Evolutionary conservation across 2,329 filamentous ascomycete species (phyloP), one percentile per base, ranked within the genome.

Genomic region (Rugonectria rugulosa): DNA sequence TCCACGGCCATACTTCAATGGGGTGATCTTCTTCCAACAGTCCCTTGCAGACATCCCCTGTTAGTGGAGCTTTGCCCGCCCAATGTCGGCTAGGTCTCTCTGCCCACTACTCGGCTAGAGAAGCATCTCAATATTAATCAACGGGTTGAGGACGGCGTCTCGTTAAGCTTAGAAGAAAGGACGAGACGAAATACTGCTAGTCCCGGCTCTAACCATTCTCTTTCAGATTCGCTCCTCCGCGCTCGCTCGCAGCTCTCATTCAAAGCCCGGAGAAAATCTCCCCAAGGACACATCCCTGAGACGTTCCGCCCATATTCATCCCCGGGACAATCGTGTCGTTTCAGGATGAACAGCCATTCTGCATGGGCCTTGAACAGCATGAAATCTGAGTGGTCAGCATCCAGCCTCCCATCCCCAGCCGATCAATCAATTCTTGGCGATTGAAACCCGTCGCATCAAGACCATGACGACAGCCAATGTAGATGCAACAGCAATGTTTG

Each of bases 351-450:
- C 51, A 37, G 37, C 24, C 29, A 31, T 26, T 19, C 36, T n/a
- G n/a, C 20, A 14, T 37, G 24, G 21, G 38, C 27, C 50, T 9
- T 32, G 19, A 11, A 14, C 15, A 53, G 37, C 19, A 29, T 14
- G 24, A 26, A 45, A n/a, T 45, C 37, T 38, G 43, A 40, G 19
- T 45, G 50, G 37, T 34, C 21, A 42, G n/a, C 31, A 29, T 38
- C 31, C 23, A 29, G n/a, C 23, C 12, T 42, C 36, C 23, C 15
- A 27, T 12, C 24, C 43, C 36, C 36, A 24, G 50, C 50, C 17
- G 43, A 21, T 42, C 51, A 54, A 54, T 54, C 24, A 48, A 48
- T 54, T 42, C 51, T 53, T 54, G 43, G 51, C 51, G 23, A 47
- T n/a, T 15, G 32, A 17, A 38, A 23, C 41, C 19, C 14, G 32